Percentiles rank a stretch among this genome's conserved stretches.
Evolutionary conservation across 163 green algal genomes (phyloP).

Genomic region (Scenedesmus sp.): DNA sequence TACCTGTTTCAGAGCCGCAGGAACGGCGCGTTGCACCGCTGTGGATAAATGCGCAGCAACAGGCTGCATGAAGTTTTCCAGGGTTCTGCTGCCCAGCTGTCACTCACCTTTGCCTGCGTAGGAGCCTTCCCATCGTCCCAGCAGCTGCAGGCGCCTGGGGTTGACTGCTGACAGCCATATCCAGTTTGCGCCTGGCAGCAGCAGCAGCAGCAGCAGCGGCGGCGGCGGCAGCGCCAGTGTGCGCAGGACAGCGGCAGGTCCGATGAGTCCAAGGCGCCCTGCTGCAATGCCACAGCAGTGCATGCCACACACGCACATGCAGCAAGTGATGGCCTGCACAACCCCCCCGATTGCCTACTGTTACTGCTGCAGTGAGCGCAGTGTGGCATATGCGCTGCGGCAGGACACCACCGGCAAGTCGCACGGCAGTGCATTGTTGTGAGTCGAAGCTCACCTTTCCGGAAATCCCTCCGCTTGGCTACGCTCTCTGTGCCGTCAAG

Average conservation of each 20-base stretch:
- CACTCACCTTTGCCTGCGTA: not conserved
- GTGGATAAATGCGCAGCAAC: no score
- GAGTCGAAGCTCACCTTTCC: no score
- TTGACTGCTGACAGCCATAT: not conserved
- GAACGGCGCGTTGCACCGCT: no score
- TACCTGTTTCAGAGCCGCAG: no score
- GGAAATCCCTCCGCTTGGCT: not conserved
- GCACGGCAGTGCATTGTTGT: not conserved
- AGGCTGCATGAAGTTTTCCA: no score
- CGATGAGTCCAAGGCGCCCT: no score
- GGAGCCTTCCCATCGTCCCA: not conserved
- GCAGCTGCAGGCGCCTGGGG: not conserved
- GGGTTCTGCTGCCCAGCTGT: not conserved
- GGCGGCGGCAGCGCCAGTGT: not conserved
- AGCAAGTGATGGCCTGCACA: no score
- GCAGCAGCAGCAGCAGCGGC: conserved; percentile 19
- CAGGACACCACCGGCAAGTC: not conserved
- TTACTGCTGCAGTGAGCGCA: no score
- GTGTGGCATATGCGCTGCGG: not conserved
- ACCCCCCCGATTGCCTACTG: no score
- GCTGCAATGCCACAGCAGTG: no score
- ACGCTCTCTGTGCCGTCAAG: no score
- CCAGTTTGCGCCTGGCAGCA: not conserved
- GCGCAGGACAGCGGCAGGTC: not conserved
- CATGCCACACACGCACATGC: no score